Evolutionary conservation across 306 rosid species (phyloP).

Genomic region (Quercus wislizeni): DNA sequence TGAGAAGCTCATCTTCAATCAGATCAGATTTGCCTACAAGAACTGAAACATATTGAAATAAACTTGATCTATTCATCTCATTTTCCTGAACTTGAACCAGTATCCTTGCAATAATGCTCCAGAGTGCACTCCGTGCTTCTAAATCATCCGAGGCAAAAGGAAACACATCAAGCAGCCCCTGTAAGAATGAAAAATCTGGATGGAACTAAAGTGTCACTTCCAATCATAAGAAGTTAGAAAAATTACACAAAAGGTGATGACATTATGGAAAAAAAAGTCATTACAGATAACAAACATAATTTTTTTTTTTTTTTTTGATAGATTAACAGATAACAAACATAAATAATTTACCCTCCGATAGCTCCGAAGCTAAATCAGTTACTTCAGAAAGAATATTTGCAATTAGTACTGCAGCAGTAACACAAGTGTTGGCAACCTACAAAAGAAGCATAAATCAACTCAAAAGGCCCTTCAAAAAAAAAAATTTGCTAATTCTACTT

Average conservation of each 20-base stretch:
- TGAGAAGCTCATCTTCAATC: conserved; percentile 88
- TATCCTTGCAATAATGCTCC: conserved; percentile 73
- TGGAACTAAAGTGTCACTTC: conserved; percentile 27
- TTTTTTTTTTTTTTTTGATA: no score
- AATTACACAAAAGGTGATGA: neutral
- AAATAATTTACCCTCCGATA: conserved; percentile 53
- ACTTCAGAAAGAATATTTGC: conserved; percentile 84
- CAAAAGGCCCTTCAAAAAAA: neutral
- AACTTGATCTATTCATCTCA: conserved; percentile 53
- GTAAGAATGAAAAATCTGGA: conserved; percentile 64
- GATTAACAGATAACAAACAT: neutral
- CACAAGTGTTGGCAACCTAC: conserved; percentile 81
- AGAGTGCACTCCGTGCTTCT: conserved; percentile 84
- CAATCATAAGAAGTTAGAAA: neutral
- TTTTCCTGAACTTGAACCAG: conserved; percentile 54
- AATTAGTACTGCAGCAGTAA: conserved; percentile 72
- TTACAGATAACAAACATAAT: neutral
- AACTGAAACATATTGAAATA: conserved; percentile 48
- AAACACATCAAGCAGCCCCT: conserved; percentile 79
- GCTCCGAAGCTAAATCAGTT: conserved; percentile 48
- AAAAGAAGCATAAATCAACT: conserved; percentile 24
- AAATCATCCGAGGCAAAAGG: conserved; percentile 76
- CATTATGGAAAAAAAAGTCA: neutral
- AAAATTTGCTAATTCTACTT: neutral
- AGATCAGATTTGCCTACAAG: conserved; percentile 63